These are phyloP conservation scores for Hortiboletus flavorubellus DNA, from an alignment of 768 basidiomycete genomes.

Conservation along the genomic window DNA sequence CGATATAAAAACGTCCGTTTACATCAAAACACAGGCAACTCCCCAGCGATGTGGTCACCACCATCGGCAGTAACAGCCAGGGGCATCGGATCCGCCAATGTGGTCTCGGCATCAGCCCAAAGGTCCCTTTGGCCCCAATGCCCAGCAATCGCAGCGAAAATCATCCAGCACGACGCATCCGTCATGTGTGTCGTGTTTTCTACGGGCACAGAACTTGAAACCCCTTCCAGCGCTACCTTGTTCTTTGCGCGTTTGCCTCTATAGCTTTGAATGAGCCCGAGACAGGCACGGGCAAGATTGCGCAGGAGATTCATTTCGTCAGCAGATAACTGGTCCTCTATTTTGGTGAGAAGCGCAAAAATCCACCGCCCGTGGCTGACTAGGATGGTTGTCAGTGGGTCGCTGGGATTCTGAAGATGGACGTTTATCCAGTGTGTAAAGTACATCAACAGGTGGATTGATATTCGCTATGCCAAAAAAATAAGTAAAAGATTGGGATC, in stretches of 20 bases:
- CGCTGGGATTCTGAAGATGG: slow-evolving; percentile 45
- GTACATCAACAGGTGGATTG: slow-evolving; percentile 78
- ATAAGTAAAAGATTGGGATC: slow-evolving; percentile 4
- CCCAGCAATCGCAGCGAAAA: slow-evolving; percentile 59
- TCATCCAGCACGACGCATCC: slow-evolving; percentile 66
- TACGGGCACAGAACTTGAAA: neutral
- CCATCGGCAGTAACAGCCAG: neutral
- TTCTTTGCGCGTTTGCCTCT: slow-evolving; percentile 22
- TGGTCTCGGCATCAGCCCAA: slow-evolving; percentile 72
- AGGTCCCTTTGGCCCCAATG: slow-evolving; percentile 80
- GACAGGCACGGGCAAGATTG: slow-evolving; percentile 68
- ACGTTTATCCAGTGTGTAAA: slow-evolving; percentile 78
- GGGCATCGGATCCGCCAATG: slow-evolving; percentile 27
- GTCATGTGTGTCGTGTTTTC: slow-evolving; percentile 32
- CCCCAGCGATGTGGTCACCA: neutral
- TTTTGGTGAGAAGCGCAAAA: slow-evolving; percentile 64
- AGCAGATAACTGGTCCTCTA: slow-evolving; percentile 66
- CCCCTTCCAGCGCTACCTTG: slow-evolving; percentile 2
- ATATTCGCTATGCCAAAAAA: slow-evolving; percentile 47
- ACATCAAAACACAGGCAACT: slow-evolving; percentile 3
- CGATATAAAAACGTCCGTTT: slow-evolving; percentile 3
- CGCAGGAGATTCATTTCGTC: slow-evolving; percentile 79
- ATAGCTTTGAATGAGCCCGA: slow-evolving; percentile 44
- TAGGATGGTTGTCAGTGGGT: slow-evolving; percentile 40
- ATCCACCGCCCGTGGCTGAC: slow-evolving; percentile 74